These are phyloP conservation scores for Gossypium arboreum DNA, from an alignment of 345 rosid genomes.

Conservation along the genomic window DNA sequence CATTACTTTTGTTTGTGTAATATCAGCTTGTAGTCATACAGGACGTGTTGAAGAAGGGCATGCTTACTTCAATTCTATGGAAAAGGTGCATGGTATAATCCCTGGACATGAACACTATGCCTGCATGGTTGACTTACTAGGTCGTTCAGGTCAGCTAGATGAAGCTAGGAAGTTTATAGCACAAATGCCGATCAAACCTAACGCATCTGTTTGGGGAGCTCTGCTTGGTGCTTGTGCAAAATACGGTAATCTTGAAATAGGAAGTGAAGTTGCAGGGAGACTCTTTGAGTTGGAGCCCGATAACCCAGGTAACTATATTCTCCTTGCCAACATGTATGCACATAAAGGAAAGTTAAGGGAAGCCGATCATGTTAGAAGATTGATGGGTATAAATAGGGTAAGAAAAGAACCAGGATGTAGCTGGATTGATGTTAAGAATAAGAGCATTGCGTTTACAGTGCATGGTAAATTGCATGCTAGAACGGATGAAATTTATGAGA, in stretches of 20 bases:
- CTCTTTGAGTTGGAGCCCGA: slow-evolving; percentile 39
- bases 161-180: slow-evolving; percentile 37
- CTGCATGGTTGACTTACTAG: slow-evolving; percentile 47
- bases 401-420: slow-evolving; percentile 45
- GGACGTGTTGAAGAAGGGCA: slow-evolving; percentile 35
- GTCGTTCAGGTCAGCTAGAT: slow-evolving; percentile 38
- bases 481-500: slow-evolving; percentile 30
- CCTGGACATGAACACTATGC: slow-evolving; percentile 44
- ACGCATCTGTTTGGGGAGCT: slow-evolving; percentile 38
- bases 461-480: slow-evolving; percentile 34
- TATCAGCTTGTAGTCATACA: slow-evolving; percentile 42
- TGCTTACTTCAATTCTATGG: slow-evolving; percentile 41
- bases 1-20: slow-evolving; percentile 33
- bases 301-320: slow-evolving; percentile 36
- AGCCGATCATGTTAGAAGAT: slow-evolving; percentile 40
- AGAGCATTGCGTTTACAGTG: slow-evolving; percentile 33
- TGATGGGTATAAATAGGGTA: slow-evolving; percentile 35
- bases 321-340: slow-evolving; percentile 36
- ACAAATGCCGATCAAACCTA: slow-evolving; percentile 33
- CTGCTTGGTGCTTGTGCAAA: slow-evolving; percentile 41
- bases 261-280: slow-evolving; percentile 34
- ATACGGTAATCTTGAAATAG: slow-evolving; percentile 34
- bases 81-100: slow-evolving; percentile 26
- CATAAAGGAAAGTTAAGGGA: slow-evolving; percentile 30
- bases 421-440: slow-evolving; percentile 33